Evolutionary conservation across 345 rosid species (phyloP).

Genomic region (Salix viminalis): DNA sequence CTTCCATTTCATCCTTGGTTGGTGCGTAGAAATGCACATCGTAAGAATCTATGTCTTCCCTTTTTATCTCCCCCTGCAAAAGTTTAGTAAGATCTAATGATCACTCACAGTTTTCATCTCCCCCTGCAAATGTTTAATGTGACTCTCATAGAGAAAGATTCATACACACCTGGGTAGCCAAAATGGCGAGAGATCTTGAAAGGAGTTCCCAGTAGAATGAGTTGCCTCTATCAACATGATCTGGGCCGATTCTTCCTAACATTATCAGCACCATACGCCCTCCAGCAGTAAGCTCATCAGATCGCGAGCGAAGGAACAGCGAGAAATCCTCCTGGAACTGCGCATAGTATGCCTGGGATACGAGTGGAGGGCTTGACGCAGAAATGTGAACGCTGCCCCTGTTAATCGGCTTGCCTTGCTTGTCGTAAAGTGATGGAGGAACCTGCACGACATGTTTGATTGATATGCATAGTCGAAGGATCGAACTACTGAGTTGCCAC

Average conservation of each 20-base stretch:
- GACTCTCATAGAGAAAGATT: not conserved
- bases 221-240: conserved; percentile 81
- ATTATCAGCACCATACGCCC: conserved; percentile 73
- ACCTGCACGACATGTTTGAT: conserved; percentile 35
- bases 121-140: no score
- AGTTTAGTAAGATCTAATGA: not conserved
- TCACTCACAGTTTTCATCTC: no score
- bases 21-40: conserved; percentile 76
- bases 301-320: conserved; percentile 53
- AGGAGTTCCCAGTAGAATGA: conserved; percentile 78
- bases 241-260: conserved; percentile 57
- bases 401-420: conserved; percentile 65
- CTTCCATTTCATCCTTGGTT: conserved; percentile 58
- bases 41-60: conserved; percentile 67
- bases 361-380: conserved; percentile 50
- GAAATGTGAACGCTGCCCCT: conserved; percentile 63
- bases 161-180: conserved; percentile 46
- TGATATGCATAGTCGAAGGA: not conserved
- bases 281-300: conserved; percentile 46
- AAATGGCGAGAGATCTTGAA: conserved; percentile 44
- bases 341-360: conserved; percentile 54
- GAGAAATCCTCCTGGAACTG: conserved; percentile 78
- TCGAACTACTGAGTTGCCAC: no score
- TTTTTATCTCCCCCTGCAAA: conserved; percentile 55
- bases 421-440: conserved; percentile 58